A percentile compares a stretch with the other conserved stretches of the same genome.
phyloP scores from a whole-genome alignment of 495 filamentous ascomycete species.

The Haplographium delicatum region DNA sequence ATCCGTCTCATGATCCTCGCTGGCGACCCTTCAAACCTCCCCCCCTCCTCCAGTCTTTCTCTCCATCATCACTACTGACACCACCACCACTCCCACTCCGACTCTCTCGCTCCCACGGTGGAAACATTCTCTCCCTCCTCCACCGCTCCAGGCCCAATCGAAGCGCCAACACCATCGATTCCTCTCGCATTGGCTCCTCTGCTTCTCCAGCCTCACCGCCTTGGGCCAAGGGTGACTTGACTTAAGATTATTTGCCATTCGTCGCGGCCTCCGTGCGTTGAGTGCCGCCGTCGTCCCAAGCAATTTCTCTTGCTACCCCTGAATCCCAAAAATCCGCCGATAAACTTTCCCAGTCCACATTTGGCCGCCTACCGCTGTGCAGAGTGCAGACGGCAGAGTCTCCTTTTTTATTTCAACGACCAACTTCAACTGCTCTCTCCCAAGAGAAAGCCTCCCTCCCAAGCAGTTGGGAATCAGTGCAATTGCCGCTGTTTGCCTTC shows the following conservation, averaged over 20 bases:
- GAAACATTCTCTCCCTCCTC: neutral
- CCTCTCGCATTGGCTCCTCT: too few species aligned
- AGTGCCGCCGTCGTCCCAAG: neutral
- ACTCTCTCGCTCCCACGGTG: too few species aligned
- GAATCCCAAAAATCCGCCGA: constrained; percentile 12
- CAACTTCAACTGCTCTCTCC: neutral
- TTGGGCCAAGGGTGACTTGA: too few species aligned
- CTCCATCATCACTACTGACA: constrained; percentile 4
- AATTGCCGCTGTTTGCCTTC: too few species aligned
- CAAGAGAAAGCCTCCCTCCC: neutral
- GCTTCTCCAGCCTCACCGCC: constrained; percentile 4
- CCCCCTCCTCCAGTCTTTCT: neutral
- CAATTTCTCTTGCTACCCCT: constrained; percentile 16
- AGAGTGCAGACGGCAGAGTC: too few species aligned
- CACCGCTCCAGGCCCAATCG: neutral
- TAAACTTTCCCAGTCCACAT: constrained; percentile 18
- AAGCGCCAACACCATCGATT: neutral
- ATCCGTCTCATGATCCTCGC: constrained; percentile 10
- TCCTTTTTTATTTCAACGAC: constrained; percentile 1
- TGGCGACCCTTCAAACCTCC: constrained; percentile 19
- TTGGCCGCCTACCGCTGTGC: constrained; percentile 9
- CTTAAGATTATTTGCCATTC: too few species aligned
- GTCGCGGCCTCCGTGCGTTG: neutral
- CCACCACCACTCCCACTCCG: neutral
- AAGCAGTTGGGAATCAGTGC: neutral